Evolutionary conservation across 2,329 filamentous ascomycete genomes (phyloP).

Genomic region (Fusarium coffeatum): DNA sequence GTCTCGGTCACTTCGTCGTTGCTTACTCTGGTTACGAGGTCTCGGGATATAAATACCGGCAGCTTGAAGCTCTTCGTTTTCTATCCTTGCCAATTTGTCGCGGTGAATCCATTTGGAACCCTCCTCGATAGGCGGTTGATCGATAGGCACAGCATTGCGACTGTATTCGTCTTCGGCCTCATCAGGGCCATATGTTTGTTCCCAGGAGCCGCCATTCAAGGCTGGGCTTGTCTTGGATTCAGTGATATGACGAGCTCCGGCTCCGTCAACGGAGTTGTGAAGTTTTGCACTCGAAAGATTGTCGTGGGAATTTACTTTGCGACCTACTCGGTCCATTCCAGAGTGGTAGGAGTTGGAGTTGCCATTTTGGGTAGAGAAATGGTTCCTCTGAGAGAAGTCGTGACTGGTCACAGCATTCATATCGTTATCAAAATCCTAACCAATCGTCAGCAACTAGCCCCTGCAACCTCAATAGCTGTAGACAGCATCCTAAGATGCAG

Average conservation of each 20-base stretch:
- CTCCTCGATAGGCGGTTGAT: conserved; percentile 58
- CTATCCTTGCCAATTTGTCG: conserved; percentile 84
- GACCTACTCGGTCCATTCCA: conserved; percentile 47
- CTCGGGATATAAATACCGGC: conserved; percentile 75
- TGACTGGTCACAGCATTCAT: conserved; percentile 26
- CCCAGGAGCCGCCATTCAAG: conserved; percentile 40
- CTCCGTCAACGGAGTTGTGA: conserved; percentile 41
- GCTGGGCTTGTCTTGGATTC: conserved; percentile 44
- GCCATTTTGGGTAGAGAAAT: conserved; percentile 42
- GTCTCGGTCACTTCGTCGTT: conserved; percentile 51
- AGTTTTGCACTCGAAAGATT: conserved; percentile 45
- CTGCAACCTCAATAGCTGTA: not conserved
- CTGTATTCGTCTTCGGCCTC: conserved; percentile 44
- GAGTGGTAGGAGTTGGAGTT: conserved; percentile 43
- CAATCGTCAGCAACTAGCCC: conserved; percentile 30
- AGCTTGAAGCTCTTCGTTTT: conserved; percentile 82
- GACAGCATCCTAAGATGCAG: not conserved
- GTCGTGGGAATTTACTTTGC: conserved; percentile 54
- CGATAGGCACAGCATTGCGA: conserved; percentile 44
- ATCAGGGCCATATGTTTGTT: conserved; percentile 26
- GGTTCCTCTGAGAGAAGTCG: conserved; percentile 37
- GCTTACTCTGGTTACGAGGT: conserved; percentile 64
- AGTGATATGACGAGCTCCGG: conserved; percentile 36
- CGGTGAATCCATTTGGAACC: conserved; percentile 86
- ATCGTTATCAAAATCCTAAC: conserved; percentile 39